phyloP scores from a whole-genome alignment of 345 rosid species.

The Mercurialis annua region DNA sequence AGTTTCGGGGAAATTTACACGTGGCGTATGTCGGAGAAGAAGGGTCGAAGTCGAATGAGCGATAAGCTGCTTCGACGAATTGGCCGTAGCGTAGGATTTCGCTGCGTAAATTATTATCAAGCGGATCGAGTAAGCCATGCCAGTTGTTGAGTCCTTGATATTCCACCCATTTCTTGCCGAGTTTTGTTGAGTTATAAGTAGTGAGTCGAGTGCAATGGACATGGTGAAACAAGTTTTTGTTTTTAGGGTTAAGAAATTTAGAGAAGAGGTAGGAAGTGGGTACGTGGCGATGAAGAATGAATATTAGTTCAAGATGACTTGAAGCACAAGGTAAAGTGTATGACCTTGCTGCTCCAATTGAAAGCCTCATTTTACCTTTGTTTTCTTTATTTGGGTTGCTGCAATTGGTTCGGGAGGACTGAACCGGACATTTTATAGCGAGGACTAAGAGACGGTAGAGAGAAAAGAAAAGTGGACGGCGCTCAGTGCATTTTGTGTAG shows the following conservation, averaged over 20 bases:
- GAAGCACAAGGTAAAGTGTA: slow-evolving; percentile 1
- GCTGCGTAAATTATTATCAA: slow-evolving; percentile 18
- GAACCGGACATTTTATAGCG: neutral
- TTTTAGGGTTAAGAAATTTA: neutral
- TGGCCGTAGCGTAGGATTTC: slow-evolving; percentile 28
- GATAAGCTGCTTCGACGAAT: slow-evolving; percentile 27
- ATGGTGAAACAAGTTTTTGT: neutral
- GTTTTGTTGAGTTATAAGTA: neutral
- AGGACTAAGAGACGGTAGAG: neutral
- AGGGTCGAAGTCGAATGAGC: slow-evolving; percentile 31
- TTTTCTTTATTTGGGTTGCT: neutral
- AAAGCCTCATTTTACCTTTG: slow-evolving; percentile 10
- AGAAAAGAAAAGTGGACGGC: slow-evolving; percentile 16
- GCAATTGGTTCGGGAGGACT: too few relatives aligned
- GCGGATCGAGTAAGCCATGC: slow-evolving; percentile 32
- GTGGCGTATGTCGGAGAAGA: slow-evolving; percentile 27
- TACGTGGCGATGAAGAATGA: neutral
- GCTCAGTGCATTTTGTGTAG: too few relatives aligned
- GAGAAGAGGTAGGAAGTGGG: neutral
- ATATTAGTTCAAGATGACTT: neutral
- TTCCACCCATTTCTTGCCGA: slow-evolving; percentile 26
- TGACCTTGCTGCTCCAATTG: neutral
- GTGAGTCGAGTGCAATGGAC: neutral
- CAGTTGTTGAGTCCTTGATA: slow-evolving; percentile 29
- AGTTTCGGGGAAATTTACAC: slow-evolving; percentile 15